Evolutionary conservation across 225 moss, liverwort and hornwort genomes (phyloP), one percentile per base, ranked within the genome.

Genomic region (Pleurozium schreberi): DNA sequence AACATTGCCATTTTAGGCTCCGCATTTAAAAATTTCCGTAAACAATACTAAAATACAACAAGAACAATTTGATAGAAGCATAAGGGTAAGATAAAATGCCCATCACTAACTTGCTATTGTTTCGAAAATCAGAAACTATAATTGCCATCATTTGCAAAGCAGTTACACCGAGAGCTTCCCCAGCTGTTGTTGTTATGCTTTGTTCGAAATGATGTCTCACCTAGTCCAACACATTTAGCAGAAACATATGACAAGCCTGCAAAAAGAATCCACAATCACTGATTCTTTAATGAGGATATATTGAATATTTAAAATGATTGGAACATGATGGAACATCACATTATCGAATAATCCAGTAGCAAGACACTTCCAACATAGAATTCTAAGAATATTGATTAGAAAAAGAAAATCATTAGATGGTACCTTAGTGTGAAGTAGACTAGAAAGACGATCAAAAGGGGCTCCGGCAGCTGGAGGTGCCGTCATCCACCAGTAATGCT

Each of bases 241-340:
- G 92, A 87, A 98, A 96, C 85, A 96, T 94, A 86, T 95, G 96
- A 78, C 98, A 98, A 53, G 94, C 98, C 98, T 98, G 96, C 73
- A 67, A 79, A 62, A 85, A 8, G 55, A 63, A 63, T 63, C 47
- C 65, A 75, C 30, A 28, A 36, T 84, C 62, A 57, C 68, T 43
- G n/a, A 74, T 60, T 90, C 49, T 71, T 70, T n/a, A 83, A 74
- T 36, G 80, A 63, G 26, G 61, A 55, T 12, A 50, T 23, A 70
- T 33, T 40, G 28, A 61, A 45, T 71, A 67, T 62, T 61, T 27
- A 30, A 53, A 34, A n/a, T 87, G 69, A 84, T 28, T 66, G 43
- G 80, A 38, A 82, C 33, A 61, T n/a, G 61, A 75, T 62, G 49
- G 27, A 82, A 33, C 64, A 80, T 80, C 65, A 80, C 27, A 77